Conservation (phyloP, 306 rosid genomes). For the Gillenia trifoliata region DNA sequence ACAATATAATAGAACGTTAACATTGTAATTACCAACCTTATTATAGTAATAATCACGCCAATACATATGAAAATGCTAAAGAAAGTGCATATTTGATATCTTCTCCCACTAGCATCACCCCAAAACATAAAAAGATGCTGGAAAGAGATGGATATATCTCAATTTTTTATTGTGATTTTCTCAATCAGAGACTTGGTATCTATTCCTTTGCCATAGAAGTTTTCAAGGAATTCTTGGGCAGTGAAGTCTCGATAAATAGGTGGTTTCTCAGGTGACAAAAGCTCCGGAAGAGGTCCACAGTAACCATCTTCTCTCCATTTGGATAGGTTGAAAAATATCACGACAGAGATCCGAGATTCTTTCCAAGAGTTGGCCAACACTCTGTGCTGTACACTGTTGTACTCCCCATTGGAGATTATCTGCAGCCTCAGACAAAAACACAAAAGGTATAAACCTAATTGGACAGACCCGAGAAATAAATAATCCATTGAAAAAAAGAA, state of each 20-base stretch:
- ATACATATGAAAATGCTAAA: no score
- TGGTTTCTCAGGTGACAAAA: constrained; percentile 18
- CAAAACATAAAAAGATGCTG: no score
- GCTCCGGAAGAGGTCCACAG: constrained; percentile 32
- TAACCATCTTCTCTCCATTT: constrained; percentile 23
- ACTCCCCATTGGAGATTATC: constrained; percentile 34
- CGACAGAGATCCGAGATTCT: constrained; percentile 25
- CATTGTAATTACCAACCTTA: no score
- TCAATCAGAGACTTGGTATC: constrained; percentile 26
- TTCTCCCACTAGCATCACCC: no score
- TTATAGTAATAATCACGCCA: no score
- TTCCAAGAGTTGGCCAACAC: constrained; percentile 26
- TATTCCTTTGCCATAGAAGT: constrained; percentile 21
- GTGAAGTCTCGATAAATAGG: constrained; percentile 32
- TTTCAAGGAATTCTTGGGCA: background rate
- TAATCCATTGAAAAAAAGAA: no score
- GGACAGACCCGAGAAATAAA: background rate
- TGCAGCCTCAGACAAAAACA: background rate
- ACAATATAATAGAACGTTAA: no score
- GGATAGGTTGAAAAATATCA: constrained; percentile 14
- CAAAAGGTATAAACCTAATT: background rate
- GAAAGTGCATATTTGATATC: no score
- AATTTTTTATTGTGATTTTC: constrained; percentile 16
- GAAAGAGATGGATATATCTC: background rate
- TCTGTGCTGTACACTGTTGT: constrained; percentile 31